phyloP scores from a whole-genome alignment of 768 basidiomycete species.

The Boletus patriciae region DNA sequence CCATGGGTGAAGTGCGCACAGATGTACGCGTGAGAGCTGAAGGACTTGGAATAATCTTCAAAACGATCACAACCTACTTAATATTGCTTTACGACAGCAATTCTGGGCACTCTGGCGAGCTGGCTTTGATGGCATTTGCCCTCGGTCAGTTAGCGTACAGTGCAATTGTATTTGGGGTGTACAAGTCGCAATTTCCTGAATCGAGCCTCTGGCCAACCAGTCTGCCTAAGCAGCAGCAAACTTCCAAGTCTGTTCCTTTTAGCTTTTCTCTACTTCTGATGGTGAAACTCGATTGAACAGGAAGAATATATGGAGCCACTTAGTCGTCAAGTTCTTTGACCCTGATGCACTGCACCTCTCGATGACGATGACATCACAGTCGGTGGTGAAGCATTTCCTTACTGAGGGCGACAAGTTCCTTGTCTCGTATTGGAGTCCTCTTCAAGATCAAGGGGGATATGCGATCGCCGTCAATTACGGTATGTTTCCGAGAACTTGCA shows the following conservation, averaged over 20 bases:
- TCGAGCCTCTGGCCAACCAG: conserved; percentile 35
- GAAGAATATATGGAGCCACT: conserved; percentile 1
- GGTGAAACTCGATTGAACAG: conserved; percentile 1
- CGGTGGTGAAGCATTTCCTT: conserved; percentile 88
- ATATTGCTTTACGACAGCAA: conserved; percentile 54
- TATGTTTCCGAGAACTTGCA: conserved; percentile 32
- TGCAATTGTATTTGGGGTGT: conserved; percentile 52
- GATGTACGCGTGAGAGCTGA: conserved; percentile 80
- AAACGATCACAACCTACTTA: conserved; percentile 70
- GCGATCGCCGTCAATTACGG: conserved; percentile 97
- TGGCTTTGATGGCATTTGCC: conserved; percentile 82
- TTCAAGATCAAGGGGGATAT: conserved; percentile 91
- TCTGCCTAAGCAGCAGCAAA: conserved; percentile 18
- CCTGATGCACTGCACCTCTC: conserved; percentile 58
- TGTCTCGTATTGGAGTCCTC: conserved; percentile 77
- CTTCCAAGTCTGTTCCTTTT: conserved; percentile 19
- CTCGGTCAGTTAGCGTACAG: conserved; percentile 81
- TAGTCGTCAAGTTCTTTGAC: conserved; percentile 41
- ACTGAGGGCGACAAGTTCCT: conserved; percentile 95
- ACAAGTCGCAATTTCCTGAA: conserved; percentile 45
- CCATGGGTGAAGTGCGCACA: conserved; percentile 67
- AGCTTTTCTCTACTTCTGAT: background rate
- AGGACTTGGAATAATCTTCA: conserved; percentile 73
- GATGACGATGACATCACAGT: conserved; percentile 83
- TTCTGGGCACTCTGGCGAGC: conserved; percentile 35